Conservation (phyloP, 2,329 filamentous ascomycete genomes). For the Penicillium occitanis region DNA sequence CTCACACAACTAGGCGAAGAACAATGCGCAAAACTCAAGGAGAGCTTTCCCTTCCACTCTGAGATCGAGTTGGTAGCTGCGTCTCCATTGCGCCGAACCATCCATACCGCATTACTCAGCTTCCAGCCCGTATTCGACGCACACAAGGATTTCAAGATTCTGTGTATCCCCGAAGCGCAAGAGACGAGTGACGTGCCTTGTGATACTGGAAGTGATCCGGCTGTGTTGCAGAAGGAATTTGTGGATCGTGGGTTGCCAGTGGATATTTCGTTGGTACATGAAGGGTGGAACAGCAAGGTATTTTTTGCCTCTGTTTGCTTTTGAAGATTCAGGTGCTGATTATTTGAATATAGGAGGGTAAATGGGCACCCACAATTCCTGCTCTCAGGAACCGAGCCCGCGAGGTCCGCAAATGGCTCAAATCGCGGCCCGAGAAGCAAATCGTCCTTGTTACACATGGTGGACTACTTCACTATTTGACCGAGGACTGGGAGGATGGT, state of each 20-base stretch:
- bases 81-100: slow-evolving; percentile 76
- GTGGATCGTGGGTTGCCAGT: slow-evolving; percentile 54
- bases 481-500: slow-evolving; percentile 71
- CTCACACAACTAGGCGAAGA: slow-evolving; percentile 73
- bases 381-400: slow-evolving; percentile 62
- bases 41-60: slow-evolving; percentile 64
- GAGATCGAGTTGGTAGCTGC: slow-evolving; percentile 69
- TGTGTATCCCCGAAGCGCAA: slow-evolving; percentile 73
- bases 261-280: slow-evolving; percentile 61
- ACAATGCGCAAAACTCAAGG: slow-evolving; percentile 67
- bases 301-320: not conserved
- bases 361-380: slow-evolving; percentile 47
- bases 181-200: slow-evolving; percentile 74
- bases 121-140: slow-evolving; percentile 60
- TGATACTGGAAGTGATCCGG: slow-evolving; percentile 66
- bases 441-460: slow-evolving; percentile 80
- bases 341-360: slow-evolving; percentile 33
- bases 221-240: slow-evolving; percentile 62
- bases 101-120: slow-evolving; percentile 71
- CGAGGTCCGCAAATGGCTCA: slow-evolving; percentile 61
- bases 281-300: slow-evolving; percentile 72
- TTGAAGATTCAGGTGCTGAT: not conserved
- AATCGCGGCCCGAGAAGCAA: slow-evolving; percentile 57
- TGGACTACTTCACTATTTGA: slow-evolving; percentile 80
- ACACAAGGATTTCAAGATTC: slow-evolving; percentile 52